Conservation (phyloP, 1,284 basidiomycete species). For the Tilletia indica region DNA sequence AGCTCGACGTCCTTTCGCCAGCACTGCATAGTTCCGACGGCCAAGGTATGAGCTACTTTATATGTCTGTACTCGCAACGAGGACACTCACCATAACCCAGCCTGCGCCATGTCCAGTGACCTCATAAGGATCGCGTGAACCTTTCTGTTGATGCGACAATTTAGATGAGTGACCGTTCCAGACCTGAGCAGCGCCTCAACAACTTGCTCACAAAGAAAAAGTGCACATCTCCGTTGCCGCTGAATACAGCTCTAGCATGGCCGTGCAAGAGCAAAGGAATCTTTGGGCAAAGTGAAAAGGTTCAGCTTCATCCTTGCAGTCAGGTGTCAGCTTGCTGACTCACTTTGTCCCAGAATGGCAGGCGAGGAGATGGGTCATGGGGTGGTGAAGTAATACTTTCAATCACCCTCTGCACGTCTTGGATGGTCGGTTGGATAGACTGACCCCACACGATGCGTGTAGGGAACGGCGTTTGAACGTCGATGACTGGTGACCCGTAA, state of each 20-base stretch:
- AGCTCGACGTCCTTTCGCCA: conserved; percentile 78
- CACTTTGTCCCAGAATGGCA: conserved; percentile 96
- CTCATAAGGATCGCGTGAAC: conserved; percentile 78
- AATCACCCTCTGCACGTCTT: conserved; percentile 80
- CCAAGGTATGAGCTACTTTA: background rate
- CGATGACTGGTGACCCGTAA: conserved; percentile 70
- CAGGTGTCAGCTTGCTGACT: background rate
- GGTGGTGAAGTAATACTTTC: conserved; percentile 79
- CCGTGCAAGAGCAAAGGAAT: conserved; percentile 60
- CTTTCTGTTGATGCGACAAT: conserved; percentile 55
- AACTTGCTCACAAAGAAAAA: conserved; percentile 61
- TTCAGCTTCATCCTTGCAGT: background rate
- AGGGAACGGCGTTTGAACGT: conserved; percentile 67
- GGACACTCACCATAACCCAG: conserved; percentile 63
- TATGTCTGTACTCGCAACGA: background rate
- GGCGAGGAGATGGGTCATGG: conserved; percentile 77
- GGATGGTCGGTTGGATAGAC: conserved; percentile 80
- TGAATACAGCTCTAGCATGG: conserved; percentile 68
- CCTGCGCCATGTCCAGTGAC: conserved; percentile 77
- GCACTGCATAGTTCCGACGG: conserved; percentile 59
- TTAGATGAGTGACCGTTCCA: too few relatives aligned
- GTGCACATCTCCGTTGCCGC: conserved; percentile 67
- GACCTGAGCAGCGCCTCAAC: conserved; percentile 12
- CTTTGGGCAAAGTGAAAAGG: background rate
- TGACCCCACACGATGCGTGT: conserved; percentile 86